phyloP scores from a whole-genome alignment of 176 grass and related monocot genomes.

The Ampelocalamus luodianensis region DNA sequence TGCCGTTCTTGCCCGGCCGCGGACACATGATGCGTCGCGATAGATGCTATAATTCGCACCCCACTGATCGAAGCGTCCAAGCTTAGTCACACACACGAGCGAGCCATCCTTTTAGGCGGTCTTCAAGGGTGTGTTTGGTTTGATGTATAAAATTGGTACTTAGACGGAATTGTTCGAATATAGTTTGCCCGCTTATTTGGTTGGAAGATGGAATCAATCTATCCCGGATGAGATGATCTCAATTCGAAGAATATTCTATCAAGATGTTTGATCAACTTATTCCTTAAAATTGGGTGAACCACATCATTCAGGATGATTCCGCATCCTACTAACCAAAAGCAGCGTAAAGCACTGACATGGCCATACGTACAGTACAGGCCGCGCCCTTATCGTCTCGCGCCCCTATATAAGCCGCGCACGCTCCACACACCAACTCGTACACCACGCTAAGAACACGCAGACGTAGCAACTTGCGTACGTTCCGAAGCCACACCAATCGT shows the following conservation, averaged over 20 bases:
- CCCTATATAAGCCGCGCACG: slow-evolving; percentile 4
- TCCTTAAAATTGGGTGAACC: no score
- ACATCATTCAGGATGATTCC: no score
- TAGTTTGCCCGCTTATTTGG: no score
- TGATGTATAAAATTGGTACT: no score
- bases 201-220: no score
- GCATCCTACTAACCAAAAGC: no score
- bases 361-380: background rate
- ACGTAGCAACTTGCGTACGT: background rate
- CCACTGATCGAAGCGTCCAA: background rate
- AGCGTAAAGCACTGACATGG: background rate
- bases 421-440: background rate
- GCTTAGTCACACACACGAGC: no score
- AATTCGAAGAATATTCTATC: no score
- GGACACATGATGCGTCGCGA: background rate
- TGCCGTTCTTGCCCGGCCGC: background rate
- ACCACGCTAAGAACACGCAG: background rate
- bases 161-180: no score
- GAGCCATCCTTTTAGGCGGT: background rate
- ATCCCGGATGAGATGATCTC: background rate
- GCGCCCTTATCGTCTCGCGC: slow-evolving; percentile 11
- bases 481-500: slow-evolving; percentile 6
- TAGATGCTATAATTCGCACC: background rate
- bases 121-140: no score
- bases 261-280: no score